Conservation (phyloP, 495 filamentous ascomycete species). For the Daldinia vernicosa region DNA sequence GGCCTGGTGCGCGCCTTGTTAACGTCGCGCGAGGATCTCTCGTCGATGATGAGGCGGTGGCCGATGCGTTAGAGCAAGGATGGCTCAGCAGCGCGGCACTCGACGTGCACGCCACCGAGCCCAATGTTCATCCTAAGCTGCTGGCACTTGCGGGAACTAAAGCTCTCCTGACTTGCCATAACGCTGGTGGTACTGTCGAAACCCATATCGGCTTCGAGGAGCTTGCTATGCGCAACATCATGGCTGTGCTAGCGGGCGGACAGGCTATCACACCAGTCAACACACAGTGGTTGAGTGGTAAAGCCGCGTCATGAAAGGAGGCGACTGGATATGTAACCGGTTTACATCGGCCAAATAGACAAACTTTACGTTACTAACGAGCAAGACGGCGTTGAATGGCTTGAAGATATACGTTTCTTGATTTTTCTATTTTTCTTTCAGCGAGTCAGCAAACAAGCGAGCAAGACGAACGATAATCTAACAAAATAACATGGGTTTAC, state of each 20-base stretch:
- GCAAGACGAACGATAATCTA: conserved; percentile 2
- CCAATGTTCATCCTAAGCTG: conserved; percentile 58
- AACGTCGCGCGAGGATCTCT: conserved; percentile 78
- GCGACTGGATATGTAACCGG: not conserved
- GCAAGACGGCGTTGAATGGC: not conserved
- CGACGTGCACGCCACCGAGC: conserved; percentile 74
- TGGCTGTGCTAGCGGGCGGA: conserved; percentile 63
- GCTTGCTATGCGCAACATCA: conserved; percentile 76
- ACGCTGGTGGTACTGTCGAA: conserved; percentile 76
- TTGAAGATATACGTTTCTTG: not conserved
- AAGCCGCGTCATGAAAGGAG: conserved; percentile 6
- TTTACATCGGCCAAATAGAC: not conserved
- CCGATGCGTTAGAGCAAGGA: conserved; percentile 67
- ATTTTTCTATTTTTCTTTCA: not conserved
- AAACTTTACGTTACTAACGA: not conserved
- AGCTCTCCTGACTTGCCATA: conserved; percentile 73
- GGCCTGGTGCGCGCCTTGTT: conserved; percentile 68
- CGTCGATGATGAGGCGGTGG: conserved; percentile 74
- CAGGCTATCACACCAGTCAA: conserved; percentile 74
- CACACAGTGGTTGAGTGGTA: conserved; percentile 56
- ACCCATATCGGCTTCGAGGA: conserved; percentile 77
- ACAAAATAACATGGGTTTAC: conserved; percentile 18
- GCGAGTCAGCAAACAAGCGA: conserved; percentile 8
- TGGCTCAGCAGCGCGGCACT: conserved; percentile 65
- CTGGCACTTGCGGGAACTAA: conserved; percentile 52